Conservation (phyloP, 2,329 filamentous ascomycete genomes). For the Fusarium brevicatenulatum region DNA sequence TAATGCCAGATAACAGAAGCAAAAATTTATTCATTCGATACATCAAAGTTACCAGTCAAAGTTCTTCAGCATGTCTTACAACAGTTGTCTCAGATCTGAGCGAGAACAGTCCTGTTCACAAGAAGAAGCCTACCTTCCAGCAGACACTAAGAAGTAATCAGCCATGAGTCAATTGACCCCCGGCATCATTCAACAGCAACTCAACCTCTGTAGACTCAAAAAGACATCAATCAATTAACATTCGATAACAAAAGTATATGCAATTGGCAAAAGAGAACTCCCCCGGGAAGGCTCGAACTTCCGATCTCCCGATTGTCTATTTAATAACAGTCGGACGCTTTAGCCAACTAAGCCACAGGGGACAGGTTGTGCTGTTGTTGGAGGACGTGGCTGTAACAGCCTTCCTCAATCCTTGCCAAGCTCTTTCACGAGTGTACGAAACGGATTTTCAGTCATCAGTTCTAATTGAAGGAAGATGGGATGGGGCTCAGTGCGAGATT, state of each 20-base stretch:
- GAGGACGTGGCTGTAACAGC: rapidly evolving
- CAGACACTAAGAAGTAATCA: too few relatives aligned
- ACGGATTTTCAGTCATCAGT: background rate
- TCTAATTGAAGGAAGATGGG: rapidly evolving
- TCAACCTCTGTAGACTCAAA: background rate
- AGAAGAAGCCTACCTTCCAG: too few relatives aligned
- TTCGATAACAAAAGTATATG: background rate
- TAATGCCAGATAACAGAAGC: background rate
- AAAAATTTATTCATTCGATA: background rate
- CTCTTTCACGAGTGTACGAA: background rate
- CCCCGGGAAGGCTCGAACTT: constrained; percentile 47
- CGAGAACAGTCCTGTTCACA: background rate
- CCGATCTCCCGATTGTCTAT: constrained; percentile 45
- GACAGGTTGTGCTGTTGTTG: constrained; percentile 11
- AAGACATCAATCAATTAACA: background rate
- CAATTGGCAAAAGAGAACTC: constrained; percentile 21
- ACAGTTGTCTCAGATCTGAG: background rate
- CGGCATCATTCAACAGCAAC: background rate
- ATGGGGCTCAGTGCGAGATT: background rate
- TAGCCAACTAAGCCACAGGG: constrained; percentile 43
- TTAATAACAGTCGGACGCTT: constrained; percentile 41
- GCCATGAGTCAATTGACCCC: background rate
- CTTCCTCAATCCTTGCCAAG: rapidly evolving
- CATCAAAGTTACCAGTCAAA: background rate
- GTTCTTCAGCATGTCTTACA: background rate